Percentiles rank a stretch among this genome's conserved stretches.
Conservation (phyloP, 2,329 filamentous ascomycete genomes). For the Ceratocystis smalleyi region DNA sequence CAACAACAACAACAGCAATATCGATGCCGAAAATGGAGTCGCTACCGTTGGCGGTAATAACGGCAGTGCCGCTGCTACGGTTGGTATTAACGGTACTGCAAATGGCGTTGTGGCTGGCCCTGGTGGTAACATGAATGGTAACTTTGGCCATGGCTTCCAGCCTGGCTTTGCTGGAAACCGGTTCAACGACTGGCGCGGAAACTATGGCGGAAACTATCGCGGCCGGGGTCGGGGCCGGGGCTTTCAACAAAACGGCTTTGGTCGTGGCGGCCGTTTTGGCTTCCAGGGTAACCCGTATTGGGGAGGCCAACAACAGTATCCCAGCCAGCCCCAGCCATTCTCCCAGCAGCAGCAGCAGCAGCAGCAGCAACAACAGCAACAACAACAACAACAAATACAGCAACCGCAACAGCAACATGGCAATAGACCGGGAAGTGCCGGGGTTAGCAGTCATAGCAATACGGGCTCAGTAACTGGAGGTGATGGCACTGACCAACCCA, state of each 20-base stretch:
- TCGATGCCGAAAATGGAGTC: conserved; percentile 23
- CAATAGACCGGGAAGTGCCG: background rate
- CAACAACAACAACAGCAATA: conserved; percentile 29
- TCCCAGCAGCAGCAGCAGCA: conserved; percentile 20
- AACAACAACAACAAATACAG: conserved; percentile 18
- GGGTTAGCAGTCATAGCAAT: conserved; percentile 8
- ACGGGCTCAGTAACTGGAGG: conserved; percentile 12
- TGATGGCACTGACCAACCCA: conserved; percentile 15
- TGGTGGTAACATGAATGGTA: conserved; percentile 5
- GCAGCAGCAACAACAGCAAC: conserved; percentile 14
- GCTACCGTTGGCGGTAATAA: background rate
- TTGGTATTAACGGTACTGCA: background rate
- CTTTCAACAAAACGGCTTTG: conserved; percentile 14
- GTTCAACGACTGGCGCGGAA: conserved; percentile 16
- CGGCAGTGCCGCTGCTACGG: conserved; percentile 23
- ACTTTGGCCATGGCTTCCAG: conserved; percentile 6
- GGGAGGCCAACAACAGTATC: conserved; percentile 17
- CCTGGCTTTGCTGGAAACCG: conserved; percentile 13
- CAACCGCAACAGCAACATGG: conserved; percentile 13
- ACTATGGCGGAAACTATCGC: conserved; percentile 10
- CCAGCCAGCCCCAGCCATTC: conserved; percentile 22
- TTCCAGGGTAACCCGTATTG: conserved; percentile 21
- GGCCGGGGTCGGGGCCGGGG: conserved; percentile 15
- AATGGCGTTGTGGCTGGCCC: background rate
- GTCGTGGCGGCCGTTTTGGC: conserved; percentile 19